Base-by-base conservation (phyloP, 2,329 filamentous ascomycete species). In the Epichloe elymi region DNA sequence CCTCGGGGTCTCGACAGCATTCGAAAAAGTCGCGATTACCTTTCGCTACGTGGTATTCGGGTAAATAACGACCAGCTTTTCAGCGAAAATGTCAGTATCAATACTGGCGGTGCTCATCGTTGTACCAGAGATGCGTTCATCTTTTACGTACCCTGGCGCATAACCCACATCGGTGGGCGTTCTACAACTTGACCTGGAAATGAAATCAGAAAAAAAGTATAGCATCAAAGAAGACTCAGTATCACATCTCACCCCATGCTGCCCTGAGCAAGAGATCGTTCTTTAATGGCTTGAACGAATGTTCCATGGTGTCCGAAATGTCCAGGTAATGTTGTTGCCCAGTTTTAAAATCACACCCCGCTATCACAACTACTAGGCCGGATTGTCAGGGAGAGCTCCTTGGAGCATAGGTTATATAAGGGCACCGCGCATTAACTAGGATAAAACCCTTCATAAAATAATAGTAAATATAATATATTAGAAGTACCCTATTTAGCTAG, bases 21-120 rank as follows among this genome's bases (percentile, higher is more conserved):
- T 89, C 88, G 74, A 98, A 98, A 98, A 98, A 98, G 72, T 98
- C 93, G 57, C 85, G 81, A 50, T 71, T 77, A 59, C 85, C 91
- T 72, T 98, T 98, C 54, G 86, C 91, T 72, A 95, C 80, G 67
- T 98, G 93, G 68, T 98, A 98, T 69, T 98, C 93, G 56, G 91
- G 93, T 20, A 98, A 86, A 67, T 98, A 98, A 61, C 93, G 86
- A 54, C 93, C 93, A 63, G 93, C 93, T 95, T 58, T 51, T 51
- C 40, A 45, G 33, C 20, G 23, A 3, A 41, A 3, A 19, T n/a
- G 23, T 49, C 23, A 36, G 19, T n/a, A 5, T 38, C 5, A 11
- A 12, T 5, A 20, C 5, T 7, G 12, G n/a, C 38, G 38, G 15
- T 10, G 20, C 14, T 45, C 30, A 19, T 41, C 20, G 2, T 15